Evolutionary conservation across 2,329 filamentous ascomycete species (phyloP).

Genomic region (Colletotrichum sp.): DNA sequence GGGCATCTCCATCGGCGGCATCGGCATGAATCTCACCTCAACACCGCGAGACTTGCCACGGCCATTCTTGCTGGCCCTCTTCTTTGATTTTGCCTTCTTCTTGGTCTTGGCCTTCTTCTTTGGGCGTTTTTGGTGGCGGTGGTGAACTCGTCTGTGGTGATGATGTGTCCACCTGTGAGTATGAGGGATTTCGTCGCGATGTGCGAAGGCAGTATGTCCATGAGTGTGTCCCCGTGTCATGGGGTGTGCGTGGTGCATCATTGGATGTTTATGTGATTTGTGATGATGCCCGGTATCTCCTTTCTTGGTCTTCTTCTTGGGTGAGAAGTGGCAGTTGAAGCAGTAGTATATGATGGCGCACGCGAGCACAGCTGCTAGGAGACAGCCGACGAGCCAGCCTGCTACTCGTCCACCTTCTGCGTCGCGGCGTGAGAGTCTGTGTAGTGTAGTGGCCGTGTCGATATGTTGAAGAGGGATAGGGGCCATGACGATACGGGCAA

Average conservation of each 20-base stretch:
- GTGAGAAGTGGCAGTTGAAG: conserved; percentile 2
- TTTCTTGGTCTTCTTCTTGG: background rate
- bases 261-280: background rate
- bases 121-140: background rate
- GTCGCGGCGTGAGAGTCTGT: background rate
- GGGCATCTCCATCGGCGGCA: conserved; percentile 1
- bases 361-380: background rate
- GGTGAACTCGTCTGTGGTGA: background rate
- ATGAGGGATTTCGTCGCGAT: background rate
- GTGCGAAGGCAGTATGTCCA: background rate
- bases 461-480: background rate
- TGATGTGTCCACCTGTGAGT: background rate
- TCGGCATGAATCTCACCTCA: background rate
- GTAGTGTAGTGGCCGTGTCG: background rate
- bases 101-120: background rate
- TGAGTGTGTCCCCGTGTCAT: background rate
- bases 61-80: background rate
- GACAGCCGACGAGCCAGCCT: conserved; percentile 16
- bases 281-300: background rate
- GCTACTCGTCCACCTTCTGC: conserved; percentile 2
- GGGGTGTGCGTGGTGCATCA: background rate
- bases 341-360: conserved; percentile 3
- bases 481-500: background rate
- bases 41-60: background rate
- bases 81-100: background rate